Evolutionary conservation across 768 basidiomycete genomes (phyloP), one percentile per base, ranked within the genome.

Genomic region (Trametes gibbosa): DNA sequence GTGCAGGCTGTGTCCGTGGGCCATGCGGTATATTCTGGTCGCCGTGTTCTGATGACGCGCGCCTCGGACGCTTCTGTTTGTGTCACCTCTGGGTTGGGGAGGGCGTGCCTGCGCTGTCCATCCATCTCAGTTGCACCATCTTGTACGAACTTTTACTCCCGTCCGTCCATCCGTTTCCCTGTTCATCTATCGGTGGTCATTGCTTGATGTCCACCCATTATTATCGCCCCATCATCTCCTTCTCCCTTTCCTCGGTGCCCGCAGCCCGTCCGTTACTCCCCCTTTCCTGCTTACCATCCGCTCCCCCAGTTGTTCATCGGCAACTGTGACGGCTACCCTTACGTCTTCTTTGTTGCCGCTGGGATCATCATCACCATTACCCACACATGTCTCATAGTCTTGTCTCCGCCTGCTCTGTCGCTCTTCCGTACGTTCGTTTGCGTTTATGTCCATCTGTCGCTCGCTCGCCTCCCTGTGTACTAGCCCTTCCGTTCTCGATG

Each of bases 361-460:
- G 47, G 50, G 50, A 32, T 55, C 58, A 42, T 56, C 37, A 39
- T 17, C 58, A 24, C 50, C 58, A 21, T 50, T 55, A 40, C 52
- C 46, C 27, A 45, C 51, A n/a, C 53, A 34, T 65, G 61, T 60
- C 58, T 58, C 59, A 57, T 60, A 55, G 56, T 63, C 50, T 21
- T 42, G 50, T 48, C 40, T 53, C 46, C 50, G 46, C 49, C 43
- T 61, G 51, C 58, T 60, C 32, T 63, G 57, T 50, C 58, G 61
- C 60, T 62, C 34, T 53, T 55, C 45, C 58, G 25, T 45, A n/a
- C 29, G 43, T 49, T 49, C 32, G 32, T 27, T n/a, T 40, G 27
- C 59, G 41, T 50, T 14, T 56, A 12, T 56, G 17, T 49, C 46
- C 9, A 10, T 50, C 51, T 27, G 46, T 59, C 48, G 29, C 29